Evolutionary conservation across 805 yeast species (phyloP).

Genomic region (Candida rishiriensis): DNA sequence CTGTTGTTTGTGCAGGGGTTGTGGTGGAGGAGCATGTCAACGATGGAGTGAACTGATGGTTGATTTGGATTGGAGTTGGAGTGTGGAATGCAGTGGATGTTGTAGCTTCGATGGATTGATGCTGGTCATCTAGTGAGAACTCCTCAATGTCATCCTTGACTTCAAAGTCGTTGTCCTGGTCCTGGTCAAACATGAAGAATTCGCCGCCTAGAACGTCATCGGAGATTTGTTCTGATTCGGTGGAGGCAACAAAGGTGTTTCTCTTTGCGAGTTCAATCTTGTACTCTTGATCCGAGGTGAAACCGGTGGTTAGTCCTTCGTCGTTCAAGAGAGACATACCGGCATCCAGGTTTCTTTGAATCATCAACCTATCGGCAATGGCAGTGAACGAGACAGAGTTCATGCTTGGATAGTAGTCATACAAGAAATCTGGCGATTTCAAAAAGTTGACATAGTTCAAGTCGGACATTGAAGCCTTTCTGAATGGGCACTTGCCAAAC

Average conservation of each 20-base stretch:
- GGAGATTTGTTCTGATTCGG: background rate
- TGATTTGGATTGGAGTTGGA: conserved; percentile 8
- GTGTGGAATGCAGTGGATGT: background rate
- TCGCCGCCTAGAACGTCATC: conserved; percentile 25
- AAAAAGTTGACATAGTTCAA: conserved; percentile 41
- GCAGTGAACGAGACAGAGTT: conserved; percentile 37
- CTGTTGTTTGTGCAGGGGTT: too few species aligned
- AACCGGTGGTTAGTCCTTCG: conserved; percentile 32
- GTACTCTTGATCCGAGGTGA: conserved; percentile 44
- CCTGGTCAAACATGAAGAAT: conserved; percentile 32
- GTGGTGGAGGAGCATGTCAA: background rate
- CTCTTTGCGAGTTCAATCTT: conserved; percentile 9
- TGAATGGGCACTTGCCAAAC: conserved; percentile 52
- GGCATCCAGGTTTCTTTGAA: conserved; percentile 35
- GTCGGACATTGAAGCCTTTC: conserved; percentile 36
- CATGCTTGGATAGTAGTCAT: conserved; percentile 46
- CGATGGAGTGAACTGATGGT: background rate
- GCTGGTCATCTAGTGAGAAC: conserved; percentile 9
- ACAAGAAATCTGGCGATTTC: conserved; percentile 37
- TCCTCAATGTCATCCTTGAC: conserved; percentile 15
- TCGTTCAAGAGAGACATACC: conserved; percentile 28
- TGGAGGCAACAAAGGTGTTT: background rate
- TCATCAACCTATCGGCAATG: conserved; percentile 37
- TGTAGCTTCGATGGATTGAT: too few species aligned
- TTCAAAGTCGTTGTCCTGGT: conserved; percentile 28